Evolutionary conservation across 768 basidiomycete species (phyloP), one percentile per base, ranked within the genome.

Genomic region (Dendrothele bispora): DNA sequence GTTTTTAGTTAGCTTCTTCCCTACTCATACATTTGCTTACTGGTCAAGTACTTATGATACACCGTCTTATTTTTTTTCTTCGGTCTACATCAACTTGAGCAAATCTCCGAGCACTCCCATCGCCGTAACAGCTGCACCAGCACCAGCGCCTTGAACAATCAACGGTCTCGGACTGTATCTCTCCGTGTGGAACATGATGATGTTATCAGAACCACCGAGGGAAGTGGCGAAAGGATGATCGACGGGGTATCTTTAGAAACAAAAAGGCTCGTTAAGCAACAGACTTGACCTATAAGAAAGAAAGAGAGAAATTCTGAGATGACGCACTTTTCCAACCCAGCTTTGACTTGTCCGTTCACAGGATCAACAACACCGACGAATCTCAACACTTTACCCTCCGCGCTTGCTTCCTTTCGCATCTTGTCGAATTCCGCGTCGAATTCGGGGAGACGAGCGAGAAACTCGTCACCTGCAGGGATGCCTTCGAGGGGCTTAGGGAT

Each of bases 121-220:
- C 0, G 97, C 97, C 26, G 97, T 99, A 12, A 98, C 95, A 21
- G 88, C 93, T 1, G 93, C 93, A n/a, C 97, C 97, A 0, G 97
- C 97, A 3, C 97, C 97, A 1, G 95, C 86, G 41, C 97, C 97
- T 60, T 98, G 95, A 27, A 99, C 78, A 51, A 98, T 91, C 47
- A 99, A 72, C 1, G 97, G 95, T 34, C 93, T 72, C 7, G 85
- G 79, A 3, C 86, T 84, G 61, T 99, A 99, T 34, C 97, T 77
- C 60, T 89, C 84, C 0, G 95, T 98, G 62, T 92, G 88, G 80
- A 98, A 98, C 75, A 97, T 90, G 63, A 99, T 82, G 62, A 99
- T 98, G 65, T 98, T 98, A 67, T 99, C 97, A 18, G 93, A 93
- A 1, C 95, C 97, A 18, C 92, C 90, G 12, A 99, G 80, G 2